Evolutionary conservation across 1,284 basidiomycete species (phyloP).

Genomic region (Cutaneotrichosporon arboriforme): DNA sequence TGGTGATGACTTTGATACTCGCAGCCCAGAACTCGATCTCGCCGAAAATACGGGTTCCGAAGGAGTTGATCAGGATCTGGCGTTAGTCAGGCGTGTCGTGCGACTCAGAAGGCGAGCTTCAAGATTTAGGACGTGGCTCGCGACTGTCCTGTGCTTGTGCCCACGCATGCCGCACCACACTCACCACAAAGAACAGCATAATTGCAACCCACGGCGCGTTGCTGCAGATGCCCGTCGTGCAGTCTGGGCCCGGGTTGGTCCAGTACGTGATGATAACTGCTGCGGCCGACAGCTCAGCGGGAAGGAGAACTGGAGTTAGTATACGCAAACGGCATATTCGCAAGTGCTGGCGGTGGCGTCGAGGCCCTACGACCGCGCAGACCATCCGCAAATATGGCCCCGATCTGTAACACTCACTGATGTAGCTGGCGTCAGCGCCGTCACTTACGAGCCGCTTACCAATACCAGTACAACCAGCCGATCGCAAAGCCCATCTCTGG

Average conservation of each 20-base stretch:
- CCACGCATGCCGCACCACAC: background rate
- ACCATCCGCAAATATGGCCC: background rate
- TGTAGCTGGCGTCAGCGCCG: conserved; percentile 23
- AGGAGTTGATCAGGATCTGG: conserved; percentile 42
- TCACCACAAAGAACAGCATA: conserved; percentile 55
- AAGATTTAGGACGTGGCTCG: too few species aligned
- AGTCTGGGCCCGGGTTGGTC: conserved; percentile 34
- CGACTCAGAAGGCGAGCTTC: too few species aligned
- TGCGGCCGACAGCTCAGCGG: conserved; percentile 73
- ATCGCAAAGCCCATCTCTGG: conserved; percentile 67
- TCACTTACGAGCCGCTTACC: conserved; percentile 48
- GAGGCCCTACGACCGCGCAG: too few species aligned
- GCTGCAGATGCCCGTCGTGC: conserved; percentile 45
- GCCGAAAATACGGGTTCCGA: conserved; percentile 30
- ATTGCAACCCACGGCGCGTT: conserved; percentile 36
- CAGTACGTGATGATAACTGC: conserved; percentile 71
- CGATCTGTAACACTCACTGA: conserved; percentile 17
- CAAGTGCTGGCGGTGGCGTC: too few species aligned
- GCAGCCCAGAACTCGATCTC: conserved; percentile 47
- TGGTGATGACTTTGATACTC: conserved; percentile 69
- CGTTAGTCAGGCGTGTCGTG: background rate
- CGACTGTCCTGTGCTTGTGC: too few species aligned
- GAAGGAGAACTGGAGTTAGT: conserved; percentile 53
- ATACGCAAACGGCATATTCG: too few species aligned
- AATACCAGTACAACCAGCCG: conserved; percentile 80